Evolutionary conservation across 495 filamentous ascomycete genomes (phyloP).

Genomic region (Penicillium riverlandense): DNA sequence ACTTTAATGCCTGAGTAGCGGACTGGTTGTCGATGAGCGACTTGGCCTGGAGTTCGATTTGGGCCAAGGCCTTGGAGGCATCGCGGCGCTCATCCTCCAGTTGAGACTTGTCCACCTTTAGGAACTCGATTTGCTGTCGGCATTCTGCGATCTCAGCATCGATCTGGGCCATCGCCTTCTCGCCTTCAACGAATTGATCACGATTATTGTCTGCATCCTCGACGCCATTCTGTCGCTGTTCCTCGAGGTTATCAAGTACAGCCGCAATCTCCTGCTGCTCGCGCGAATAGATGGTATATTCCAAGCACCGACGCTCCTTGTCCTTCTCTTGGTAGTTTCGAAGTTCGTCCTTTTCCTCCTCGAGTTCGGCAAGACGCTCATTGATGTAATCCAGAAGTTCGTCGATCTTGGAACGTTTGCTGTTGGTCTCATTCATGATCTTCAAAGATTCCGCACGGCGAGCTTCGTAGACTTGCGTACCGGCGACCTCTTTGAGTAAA

Average conservation of each 20-base stretch:
- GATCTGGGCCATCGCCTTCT: constrained; percentile 70
- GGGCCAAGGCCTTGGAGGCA: constrained; percentile 64
- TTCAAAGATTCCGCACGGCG: constrained; percentile 82
- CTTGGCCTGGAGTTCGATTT: constrained; percentile 79
- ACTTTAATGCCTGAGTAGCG: constrained; percentile 61
- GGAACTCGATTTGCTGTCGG: constrained; percentile 74
- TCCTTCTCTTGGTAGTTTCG: constrained; percentile 91
- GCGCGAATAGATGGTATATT: constrained; percentile 88
- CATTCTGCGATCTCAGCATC: constrained; percentile 72
- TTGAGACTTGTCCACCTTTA: constrained; percentile 81
- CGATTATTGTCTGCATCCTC: constrained; percentile 78
- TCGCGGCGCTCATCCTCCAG: constrained; percentile 87
- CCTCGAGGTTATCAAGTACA: constrained; percentile 77
- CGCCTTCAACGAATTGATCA: constrained; percentile 67
- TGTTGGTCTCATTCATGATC: constrained; percentile 95
- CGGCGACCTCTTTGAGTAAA: constrained; percentile 92
- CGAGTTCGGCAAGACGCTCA: constrained; percentile 78
- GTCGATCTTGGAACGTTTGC: constrained; percentile 89
- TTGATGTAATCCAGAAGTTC: constrained; percentile 86
- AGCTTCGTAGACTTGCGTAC: constrained; percentile 93
- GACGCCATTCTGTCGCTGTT: constrained; percentile 67
- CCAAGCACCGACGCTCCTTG: constrained; percentile 81
- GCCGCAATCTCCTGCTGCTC: constrained; percentile 73
- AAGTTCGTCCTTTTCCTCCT: constrained; percentile 95
- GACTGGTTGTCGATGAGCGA: constrained; percentile 72